Evolutionary conservation across 352 stramenopile genomes (phyloP).

Genomic region (Hyaloperonospora brassicae): DNA sequence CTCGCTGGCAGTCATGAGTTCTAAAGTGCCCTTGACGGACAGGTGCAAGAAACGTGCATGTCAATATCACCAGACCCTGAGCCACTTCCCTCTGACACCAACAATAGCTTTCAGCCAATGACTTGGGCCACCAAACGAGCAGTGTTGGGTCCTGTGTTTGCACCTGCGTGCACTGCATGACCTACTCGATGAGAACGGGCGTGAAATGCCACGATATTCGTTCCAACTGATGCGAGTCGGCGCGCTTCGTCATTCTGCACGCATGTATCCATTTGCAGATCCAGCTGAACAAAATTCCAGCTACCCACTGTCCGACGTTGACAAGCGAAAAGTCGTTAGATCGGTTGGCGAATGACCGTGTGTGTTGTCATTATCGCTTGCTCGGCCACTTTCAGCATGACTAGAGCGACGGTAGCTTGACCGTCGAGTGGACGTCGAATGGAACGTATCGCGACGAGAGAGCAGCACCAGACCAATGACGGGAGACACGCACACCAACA

Average conservation of each 20-base stretch:
- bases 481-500: slow-evolving; percentile 26
- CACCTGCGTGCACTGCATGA: slow-evolving; percentile 7
- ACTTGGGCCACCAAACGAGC: slow-evolving; percentile 27
- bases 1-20: too few relatives aligned
- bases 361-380: slow-evolving; percentile 23
- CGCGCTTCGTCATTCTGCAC: too few relatives aligned
- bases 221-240: too few relatives aligned
- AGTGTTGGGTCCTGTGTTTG: slow-evolving; percentile 14
- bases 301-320: background rate
- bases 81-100: too few relatives aligned
- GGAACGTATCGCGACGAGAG: slow-evolving; percentile 12
- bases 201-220: too few relatives aligned
- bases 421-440: slow-evolving; percentile 3
- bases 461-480: slow-evolving; percentile 25
- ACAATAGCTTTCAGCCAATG: slow-evolving; percentile 2
- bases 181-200: slow-evolving; percentile 1
- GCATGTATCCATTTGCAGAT: too few relatives aligned
- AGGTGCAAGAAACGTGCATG: too few relatives aligned
- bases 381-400: slow-evolving; percentile 13
- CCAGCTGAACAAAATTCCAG: too few relatives aligned
- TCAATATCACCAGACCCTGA: too few relatives aligned
- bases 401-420: slow-evolving; percentile 12
- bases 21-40: too few relatives aligned
- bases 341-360: slow-evolving; percentile 26
- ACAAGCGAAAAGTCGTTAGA: slow-evolving; percentile 25